phyloP scores from a whole-genome alignment of 257 asterid genomes.

The Gentiana straminea region DNA sequence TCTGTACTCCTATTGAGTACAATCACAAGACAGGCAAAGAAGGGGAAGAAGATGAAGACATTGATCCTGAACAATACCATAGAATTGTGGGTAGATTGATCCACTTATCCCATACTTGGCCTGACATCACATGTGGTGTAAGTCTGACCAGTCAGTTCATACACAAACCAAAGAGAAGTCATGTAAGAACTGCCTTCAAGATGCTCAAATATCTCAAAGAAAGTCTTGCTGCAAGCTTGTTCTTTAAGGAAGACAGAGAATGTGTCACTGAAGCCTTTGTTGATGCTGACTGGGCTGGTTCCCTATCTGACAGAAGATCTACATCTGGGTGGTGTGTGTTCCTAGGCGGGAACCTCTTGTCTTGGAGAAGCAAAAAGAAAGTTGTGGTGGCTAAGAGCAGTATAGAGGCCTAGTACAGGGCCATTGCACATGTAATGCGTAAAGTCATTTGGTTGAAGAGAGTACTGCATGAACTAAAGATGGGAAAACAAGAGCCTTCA shows the following conservation, averaged over 20 bases:
- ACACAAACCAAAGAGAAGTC: not conserved
- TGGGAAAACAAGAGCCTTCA: no score
- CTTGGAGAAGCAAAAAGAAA: not conserved
- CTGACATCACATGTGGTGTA: fast-evolving
- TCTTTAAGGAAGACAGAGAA: not conserved
- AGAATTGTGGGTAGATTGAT: not conserved
- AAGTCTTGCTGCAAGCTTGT: not conserved
- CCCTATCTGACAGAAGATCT: not conserved
- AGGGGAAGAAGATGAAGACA: not conserved
- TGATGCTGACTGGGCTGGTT: not conserved
- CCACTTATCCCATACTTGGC: not conserved
- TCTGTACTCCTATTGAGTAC: no score
- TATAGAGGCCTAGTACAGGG: not conserved
- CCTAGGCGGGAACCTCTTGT: not conserved
- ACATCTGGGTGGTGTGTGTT: not conserved
- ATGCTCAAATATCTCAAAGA: not conserved
- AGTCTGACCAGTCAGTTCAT: conserved; percentile 2
- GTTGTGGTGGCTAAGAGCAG: not conserved
- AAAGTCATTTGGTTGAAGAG: no score
- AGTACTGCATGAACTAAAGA: no score
- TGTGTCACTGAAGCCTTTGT: not conserved
- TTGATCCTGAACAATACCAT: not conserved
- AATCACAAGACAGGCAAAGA: not conserved
- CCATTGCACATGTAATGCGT: not conserved
- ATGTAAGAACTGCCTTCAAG: not conserved